These are phyloP conservation scores for Setaria italica DNA, from an alignment of 202 grass and related monocot species.

Conservation along the genomic window DNA sequence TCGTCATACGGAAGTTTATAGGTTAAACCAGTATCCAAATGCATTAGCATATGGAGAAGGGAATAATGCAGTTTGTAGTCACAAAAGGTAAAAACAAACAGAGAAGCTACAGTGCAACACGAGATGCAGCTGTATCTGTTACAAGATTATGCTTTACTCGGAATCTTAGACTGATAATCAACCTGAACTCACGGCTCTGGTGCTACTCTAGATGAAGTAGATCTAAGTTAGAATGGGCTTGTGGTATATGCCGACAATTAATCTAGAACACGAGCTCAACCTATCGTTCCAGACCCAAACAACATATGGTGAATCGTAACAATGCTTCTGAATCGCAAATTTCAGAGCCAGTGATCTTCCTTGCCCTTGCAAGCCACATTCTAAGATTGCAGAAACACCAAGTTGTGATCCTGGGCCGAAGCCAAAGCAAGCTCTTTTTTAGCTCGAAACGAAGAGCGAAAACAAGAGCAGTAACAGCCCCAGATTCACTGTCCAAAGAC, in stretches of 20 bases:
- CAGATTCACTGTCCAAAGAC: neutral
- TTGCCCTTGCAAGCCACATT: neutral
- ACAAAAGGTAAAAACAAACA: neutral
- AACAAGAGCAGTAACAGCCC: neutral
- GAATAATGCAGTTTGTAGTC: neutral
- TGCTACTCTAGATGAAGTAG: neutral
- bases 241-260: neutral
- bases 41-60: neutral
- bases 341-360: neutral
- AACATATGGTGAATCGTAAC: neutral
- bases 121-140: neutral
- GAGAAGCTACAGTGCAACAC: neutral
- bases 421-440: constrained; percentile 3
- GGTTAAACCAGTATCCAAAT: constrained; percentile 17
- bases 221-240: neutral
- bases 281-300: neutral
- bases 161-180: constrained; percentile 13
- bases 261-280: constrained; percentile 6
- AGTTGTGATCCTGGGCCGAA: neutral
- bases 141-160: neutral
- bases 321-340: neutral
- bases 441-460: neutral
- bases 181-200: neutral
- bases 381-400: neutral
- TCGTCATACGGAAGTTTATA: neutral